Evolutionary conservation across 306 rosid species (phyloP).

Genomic region (Astragalus glycyphyllos): DNA sequence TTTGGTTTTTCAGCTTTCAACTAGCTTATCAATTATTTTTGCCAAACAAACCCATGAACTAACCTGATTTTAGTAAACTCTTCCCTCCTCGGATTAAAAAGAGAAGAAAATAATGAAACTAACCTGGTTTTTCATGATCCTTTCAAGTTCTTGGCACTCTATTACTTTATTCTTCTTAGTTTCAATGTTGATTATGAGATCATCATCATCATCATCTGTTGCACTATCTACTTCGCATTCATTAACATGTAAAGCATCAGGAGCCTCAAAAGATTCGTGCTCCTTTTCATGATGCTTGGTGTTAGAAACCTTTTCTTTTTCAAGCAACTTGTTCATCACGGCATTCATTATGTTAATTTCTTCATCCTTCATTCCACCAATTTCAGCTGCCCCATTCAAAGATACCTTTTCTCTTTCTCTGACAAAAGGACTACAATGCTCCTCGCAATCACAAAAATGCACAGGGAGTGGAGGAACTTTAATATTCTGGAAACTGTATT

Average conservation of each 20-base stretch:
- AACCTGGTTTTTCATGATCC: constrained; percentile 56
- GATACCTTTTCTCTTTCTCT: constrained; percentile 39
- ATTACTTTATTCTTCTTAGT: constrained; percentile 44
- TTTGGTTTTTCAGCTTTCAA: neutral
- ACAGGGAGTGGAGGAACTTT: constrained; percentile 72
- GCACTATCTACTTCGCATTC: constrained; percentile 55
- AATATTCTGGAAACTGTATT: constrained; percentile 84
- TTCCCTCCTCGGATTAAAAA: neutral
- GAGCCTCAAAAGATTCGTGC: constrained; percentile 40
- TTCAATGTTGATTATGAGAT: constrained; percentile 68
- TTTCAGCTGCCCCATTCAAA: constrained; percentile 41
- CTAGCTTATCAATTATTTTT: constrained; percentile 3
- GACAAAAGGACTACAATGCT: constrained; percentile 60
- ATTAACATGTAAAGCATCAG: constrained; percentile 38
- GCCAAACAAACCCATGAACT: constrained; percentile 8
- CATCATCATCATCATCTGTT: constrained; percentile 74
- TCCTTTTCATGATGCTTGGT: constrained; percentile 31
- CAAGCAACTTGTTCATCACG: constrained; percentile 73
- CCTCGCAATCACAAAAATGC: constrained; percentile 94
- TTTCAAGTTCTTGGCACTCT: constrained; percentile 48
- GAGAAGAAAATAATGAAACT: neutral
- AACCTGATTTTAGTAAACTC: constrained; percentile 38
- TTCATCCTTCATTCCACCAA: constrained; percentile 62
- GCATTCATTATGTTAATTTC: constrained; percentile 76
- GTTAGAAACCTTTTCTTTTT: constrained; percentile 50